phyloP scores from a whole-genome alignment of 2,329 filamentous ascomycete species.

The Immersiporthe knoxdaviesiana region DNA sequence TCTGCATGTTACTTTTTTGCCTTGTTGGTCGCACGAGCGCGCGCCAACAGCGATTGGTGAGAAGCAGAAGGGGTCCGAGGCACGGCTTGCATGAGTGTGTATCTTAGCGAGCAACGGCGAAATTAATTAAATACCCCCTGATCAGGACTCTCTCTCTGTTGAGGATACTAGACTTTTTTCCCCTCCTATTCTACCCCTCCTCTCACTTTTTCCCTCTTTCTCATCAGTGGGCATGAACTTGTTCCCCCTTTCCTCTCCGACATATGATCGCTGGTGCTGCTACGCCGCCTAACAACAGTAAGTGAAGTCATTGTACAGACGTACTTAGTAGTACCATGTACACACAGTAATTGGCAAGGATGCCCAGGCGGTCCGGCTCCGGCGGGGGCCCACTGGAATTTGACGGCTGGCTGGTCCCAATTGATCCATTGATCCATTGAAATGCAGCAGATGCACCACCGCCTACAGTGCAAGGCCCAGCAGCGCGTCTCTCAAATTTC shows the following conservation, averaged over 20 bases:
- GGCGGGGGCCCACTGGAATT: constrained; percentile 16
- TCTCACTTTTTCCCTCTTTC: neutral
- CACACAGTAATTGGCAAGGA: too few species aligned
- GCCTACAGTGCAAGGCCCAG: neutral
- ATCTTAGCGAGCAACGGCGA: neutral
- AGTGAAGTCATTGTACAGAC: constrained; percentile 11
- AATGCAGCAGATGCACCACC: neutral
- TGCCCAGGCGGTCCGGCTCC: constrained; percentile 22
- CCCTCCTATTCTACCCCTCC: neutral
- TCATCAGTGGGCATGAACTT: neutral
- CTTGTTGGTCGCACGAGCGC: neutral
- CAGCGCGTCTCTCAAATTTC: constrained; percentile 28
- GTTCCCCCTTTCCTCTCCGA: neutral
- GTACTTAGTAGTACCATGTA: too few species aligned
- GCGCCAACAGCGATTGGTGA: neutral
- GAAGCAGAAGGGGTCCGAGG: neutral
- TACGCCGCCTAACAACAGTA: neutral
- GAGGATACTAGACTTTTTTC: neutral
- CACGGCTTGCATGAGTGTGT: neutral
- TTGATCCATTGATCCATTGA: constrained; percentile 1
- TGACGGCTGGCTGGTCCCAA: constrained; percentile 7
- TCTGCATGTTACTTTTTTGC: neutral
- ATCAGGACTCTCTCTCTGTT: neutral
- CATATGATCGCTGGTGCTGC: neutral
- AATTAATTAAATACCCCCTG: neutral